A percentile compares a stretch with the other conserved stretches of the same genome.
phyloP scores from a whole-genome alignment of 2,329 filamentous ascomycete genomes.

The Colletotrichum aenigma region DNA sequence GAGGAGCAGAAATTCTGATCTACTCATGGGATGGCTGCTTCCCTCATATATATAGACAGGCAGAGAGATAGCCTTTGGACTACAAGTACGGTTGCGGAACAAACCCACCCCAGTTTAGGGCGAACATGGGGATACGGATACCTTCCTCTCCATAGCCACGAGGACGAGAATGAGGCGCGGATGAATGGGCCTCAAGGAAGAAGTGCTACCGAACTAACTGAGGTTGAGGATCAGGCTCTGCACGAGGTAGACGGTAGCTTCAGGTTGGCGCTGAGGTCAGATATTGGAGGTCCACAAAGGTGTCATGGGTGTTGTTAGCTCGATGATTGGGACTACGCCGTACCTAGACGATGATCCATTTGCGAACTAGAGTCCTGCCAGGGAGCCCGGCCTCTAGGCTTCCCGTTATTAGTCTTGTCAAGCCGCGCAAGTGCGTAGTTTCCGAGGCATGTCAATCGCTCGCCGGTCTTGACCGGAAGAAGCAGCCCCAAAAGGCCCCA shows the following conservation, averaged over 20 bases:
- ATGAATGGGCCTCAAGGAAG: not conserved
- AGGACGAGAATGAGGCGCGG: not conserved
- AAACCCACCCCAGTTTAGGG: not conserved
- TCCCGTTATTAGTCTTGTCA: conserved; percentile 3
- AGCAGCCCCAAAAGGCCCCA: not conserved
- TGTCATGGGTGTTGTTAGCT: conserved; percentile 2
- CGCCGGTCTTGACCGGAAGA: not conserved
- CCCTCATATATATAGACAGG: not conserved
- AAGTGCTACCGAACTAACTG: not conserved
- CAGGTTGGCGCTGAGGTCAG: conserved; percentile 14
- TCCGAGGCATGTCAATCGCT: not conserved
- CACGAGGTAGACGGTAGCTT: not conserved
- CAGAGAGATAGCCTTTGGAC: not conserved
- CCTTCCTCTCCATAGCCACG: not conserved
- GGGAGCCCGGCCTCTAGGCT: not conserved
- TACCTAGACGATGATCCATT: not conserved
- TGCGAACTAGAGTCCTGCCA: not conserved
- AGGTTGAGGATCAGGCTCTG: not conserved
- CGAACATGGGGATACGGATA: not conserved
- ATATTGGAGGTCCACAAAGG: not conserved
- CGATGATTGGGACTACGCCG: not conserved
- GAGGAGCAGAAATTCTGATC: not conserved
- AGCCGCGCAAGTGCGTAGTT: not conserved
- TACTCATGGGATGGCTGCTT: not conserved
- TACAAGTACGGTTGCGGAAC: not conserved